These are phyloP conservation scores for Podospora bellae-mahoneyi DNA, from an alignment of 495 filamentous ascomycete genomes.

Conservation along the genomic window DNA sequence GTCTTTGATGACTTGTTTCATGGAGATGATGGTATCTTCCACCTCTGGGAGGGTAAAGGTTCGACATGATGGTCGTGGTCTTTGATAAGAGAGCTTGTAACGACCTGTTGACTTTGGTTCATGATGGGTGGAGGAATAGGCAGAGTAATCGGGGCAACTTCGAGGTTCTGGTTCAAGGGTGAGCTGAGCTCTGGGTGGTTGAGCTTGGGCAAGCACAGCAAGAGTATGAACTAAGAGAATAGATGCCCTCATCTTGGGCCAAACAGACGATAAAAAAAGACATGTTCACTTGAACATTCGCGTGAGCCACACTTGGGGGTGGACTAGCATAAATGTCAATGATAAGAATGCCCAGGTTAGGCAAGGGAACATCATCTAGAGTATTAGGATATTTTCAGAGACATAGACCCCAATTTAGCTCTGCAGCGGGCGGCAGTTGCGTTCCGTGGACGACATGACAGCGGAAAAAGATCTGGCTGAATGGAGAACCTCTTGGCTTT, in stretches of 20 bases:
- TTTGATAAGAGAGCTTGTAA: slow-evolving; percentile 52
- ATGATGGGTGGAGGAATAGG: slow-evolving; percentile 47
- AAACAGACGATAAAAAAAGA: background rate
- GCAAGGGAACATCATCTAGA: background rate
- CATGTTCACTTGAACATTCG: background rate
- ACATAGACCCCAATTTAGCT: background rate
- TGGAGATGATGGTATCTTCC: slow-evolving; percentile 50
- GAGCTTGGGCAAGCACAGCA: background rate
- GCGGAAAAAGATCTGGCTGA: slow-evolving; percentile 4
- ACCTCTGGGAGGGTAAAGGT: slow-evolving; percentile 56
- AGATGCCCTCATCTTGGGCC: background rate
- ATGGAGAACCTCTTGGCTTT: background rate
- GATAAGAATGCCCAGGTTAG: slow-evolving; percentile 1
- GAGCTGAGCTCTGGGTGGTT: background rate
- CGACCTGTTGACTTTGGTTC: slow-evolving; percentile 43
- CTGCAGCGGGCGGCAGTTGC: slow-evolving; percentile 1
- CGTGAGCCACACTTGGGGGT: background rate
- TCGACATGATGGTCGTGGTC: slow-evolving; percentile 55
- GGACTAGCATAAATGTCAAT: background rate
- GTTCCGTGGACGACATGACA: slow-evolving; percentile 3
- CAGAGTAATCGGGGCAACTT: slow-evolving; percentile 52
- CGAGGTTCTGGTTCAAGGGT: background rate
- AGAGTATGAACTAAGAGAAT: background rate
- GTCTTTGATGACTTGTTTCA: slow-evolving; percentile 52
- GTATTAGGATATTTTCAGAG: no score